A percentile compares a stretch with the other conserved stretches of the same genome.
These are phyloP conservation scores for Zangia roseola DNA, from an alignment of 768 basidiomycete species.

Conservation along the genomic window DNA sequence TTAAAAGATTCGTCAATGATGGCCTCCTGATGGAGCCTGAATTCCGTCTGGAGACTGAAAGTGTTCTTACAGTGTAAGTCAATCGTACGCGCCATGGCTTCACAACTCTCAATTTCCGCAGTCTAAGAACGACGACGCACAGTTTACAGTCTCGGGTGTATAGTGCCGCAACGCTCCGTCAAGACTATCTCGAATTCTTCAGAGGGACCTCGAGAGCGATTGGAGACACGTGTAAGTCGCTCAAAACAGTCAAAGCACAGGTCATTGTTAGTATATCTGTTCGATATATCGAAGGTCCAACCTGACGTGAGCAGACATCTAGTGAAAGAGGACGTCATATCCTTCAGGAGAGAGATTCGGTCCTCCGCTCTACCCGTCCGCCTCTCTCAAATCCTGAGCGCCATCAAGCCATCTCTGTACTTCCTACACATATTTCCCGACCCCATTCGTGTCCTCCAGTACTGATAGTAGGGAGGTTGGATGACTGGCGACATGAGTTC, in stretches of 20 bases:
- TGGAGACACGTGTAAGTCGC: background rate
- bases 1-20: background rate
- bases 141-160: background rate
- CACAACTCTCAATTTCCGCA: background rate
- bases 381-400: background rate
- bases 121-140: background rate
- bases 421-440: background rate
- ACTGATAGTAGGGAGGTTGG: too few relatives aligned
- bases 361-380: background rate
- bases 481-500: too few relatives aligned
- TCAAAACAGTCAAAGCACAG: background rate
- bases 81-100: background rate
- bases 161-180: background rate
- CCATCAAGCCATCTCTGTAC: background rate
- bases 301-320: background rate
- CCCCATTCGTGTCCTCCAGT: constrained; percentile 6
- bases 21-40: background rate
- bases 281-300: background rate
- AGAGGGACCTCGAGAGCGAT: background rate
- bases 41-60: background rate
- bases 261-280: background rate
- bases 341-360: background rate
- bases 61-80: background rate
- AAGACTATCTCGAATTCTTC: background rate
- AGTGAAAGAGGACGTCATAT: background rate